These are phyloP conservation scores for Casuarina cunninghamiana DNA, from an alignment of 306 rosid genomes.

Conservation along the genomic window DNA sequence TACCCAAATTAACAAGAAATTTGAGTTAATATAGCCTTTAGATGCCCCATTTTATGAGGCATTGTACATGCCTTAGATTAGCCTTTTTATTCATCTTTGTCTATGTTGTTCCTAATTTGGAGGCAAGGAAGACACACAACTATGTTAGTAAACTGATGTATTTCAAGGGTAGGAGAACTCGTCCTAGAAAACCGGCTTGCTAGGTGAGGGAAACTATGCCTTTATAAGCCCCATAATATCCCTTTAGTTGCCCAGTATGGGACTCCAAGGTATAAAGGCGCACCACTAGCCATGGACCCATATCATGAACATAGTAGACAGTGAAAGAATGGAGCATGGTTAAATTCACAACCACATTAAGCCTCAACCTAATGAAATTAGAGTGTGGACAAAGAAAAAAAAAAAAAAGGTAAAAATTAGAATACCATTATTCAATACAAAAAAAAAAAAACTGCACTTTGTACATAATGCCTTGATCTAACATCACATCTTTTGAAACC, in stretches of 20 bases:
- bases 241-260: too few relatives aligned
- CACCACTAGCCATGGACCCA: too few relatives aligned
- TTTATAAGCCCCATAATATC: too few relatives aligned
- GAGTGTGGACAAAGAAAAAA: background rate
- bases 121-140: conserved; percentile 8
- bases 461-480: background rate
- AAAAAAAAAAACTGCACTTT: background rate
- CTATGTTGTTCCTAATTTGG: conserved; percentile 35
- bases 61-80: conserved; percentile 35
- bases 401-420: background rate
- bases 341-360: background rate
- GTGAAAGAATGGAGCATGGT: background rate
- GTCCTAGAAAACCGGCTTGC: too few relatives aligned
- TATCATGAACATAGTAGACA: background rate
- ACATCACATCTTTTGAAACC: background rate
- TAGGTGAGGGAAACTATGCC: too few relatives aligned
- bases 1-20: background rate
- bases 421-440: background rate
- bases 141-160: background rate
- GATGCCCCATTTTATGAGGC: conserved; percentile 56
- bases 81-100: conserved; percentile 27
- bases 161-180: too few relatives aligned
- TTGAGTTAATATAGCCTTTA: background rate
- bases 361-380: background rate
- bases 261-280: too few relatives aligned